Base-by-base conservation (phyloP, 1,284 basidiomycete genomes). In the Xerocomus tenax region DNA sequence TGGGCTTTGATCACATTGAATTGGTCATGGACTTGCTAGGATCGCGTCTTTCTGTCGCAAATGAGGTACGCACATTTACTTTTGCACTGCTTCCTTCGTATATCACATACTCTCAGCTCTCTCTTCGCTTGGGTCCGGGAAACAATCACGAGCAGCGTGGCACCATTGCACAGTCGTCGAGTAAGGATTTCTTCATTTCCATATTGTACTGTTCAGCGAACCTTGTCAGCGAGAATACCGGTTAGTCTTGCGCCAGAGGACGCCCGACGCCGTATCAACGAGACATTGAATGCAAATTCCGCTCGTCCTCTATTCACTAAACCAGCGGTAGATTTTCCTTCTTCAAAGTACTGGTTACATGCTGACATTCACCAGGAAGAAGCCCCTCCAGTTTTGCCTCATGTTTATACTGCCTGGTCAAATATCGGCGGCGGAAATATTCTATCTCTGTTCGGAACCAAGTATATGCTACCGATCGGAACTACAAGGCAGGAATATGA, bases 1-100 rank as follows among this genome's bases (percentile, higher is more conserved):
- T 95, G 44, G 94, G 94, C 0, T 91, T 87, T 61, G 90, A 95
- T 55, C 79, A 88, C 26, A 79, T 93, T 30, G 90, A 91, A 40
- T 65, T 83, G 41, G 78, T 77, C 23, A 74, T 74, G 70, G 74
- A 79, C 40, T 73, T 87, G 35, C 61, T 87, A 7, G 58, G 69
- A 18, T 67, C 75, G 45, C 76, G 85, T 29, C 53, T 54, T 8
- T 58, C 61, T 0, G 61, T 78, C 28, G 64, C 65, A 21, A 57
- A 69, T 55, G 67, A 77, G 60, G 81, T 79, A 49, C 53, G 69
- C 34, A 35, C 19, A 8, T 15, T 16, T 8, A 0, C 28, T 44
- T 25, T 2, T 3, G 7, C 42, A 15, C 16, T 32, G 2, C 8
- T 15, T 41, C 26, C n/a, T 19, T n/a, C 41, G 16, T 39, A 32